Conservation (phyloP, 2,329 filamentous ascomycete species). For the Aspergillus chevalieri region DNA sequence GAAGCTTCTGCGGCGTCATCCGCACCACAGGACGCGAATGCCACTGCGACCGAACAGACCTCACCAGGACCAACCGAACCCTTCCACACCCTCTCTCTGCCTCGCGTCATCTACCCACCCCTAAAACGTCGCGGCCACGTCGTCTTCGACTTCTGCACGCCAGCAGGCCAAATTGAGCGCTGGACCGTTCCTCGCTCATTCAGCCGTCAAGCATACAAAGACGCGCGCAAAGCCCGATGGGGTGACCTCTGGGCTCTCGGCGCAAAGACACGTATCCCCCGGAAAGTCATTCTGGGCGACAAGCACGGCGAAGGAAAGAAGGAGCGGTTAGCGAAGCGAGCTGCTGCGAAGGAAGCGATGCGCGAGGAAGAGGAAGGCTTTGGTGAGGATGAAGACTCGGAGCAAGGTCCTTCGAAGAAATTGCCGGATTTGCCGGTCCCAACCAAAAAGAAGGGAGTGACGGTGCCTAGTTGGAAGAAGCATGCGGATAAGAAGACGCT, state of each 20-base stretch:
- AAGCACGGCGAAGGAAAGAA: conserved; percentile 36
- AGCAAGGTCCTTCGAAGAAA: conserved; percentile 5
- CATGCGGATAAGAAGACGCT: conserved; percentile 39
- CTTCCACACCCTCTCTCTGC: conserved; percentile 61
- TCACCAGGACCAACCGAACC: conserved; percentile 13
- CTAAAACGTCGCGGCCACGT: conserved; percentile 86
- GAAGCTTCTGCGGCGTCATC: conserved; percentile 6
- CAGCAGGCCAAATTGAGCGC: conserved; percentile 75
- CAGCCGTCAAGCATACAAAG: conserved; percentile 76
- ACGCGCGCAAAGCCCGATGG: conserved; percentile 85
- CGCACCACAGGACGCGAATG: background rate
- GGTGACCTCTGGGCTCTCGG: conserved; percentile 94
- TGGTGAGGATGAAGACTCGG: conserved; percentile 16
- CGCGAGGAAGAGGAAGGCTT: conserved; percentile 13
- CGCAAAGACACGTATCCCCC: conserved; percentile 70
- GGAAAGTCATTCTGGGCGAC: conserved; percentile 56
- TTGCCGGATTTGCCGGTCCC: conserved; percentile 12
- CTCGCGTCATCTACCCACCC: conserved; percentile 70
- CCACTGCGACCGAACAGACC: background rate
- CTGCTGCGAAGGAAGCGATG: conserved; percentile 22
- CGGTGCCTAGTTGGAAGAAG: conserved; percentile 38
- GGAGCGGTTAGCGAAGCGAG: conserved; percentile 33
- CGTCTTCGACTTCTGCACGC: conserved; percentile 84
- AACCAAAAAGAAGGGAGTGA: conserved; percentile 28
- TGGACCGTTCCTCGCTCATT: conserved; percentile 87